Evolutionary conservation across 2,329 filamentous ascomycete genomes (phyloP), one percentile per base, ranked within the genome.

Genomic region (Scedosporium apiospermum): DNA sequence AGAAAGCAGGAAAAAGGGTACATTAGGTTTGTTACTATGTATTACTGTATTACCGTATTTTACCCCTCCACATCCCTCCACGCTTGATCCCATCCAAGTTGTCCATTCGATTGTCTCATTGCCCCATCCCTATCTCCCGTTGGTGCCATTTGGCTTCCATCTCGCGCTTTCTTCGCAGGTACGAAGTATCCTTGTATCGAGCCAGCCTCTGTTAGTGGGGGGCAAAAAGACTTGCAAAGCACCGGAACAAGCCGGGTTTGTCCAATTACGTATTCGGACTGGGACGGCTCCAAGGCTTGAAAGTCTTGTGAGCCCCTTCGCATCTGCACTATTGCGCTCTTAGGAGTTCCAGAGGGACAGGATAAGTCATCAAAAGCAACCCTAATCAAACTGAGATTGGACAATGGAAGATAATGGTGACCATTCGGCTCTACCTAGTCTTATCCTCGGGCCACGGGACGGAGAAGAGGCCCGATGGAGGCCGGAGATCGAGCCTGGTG

Each of bases 371-470:
- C 23, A 23, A 55, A 27, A 23, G 51, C 21, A 55, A 27, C 51
- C 51, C 23, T 14, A 14, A 55, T 14, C 18, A 18, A 55, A 23
- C 6, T 26, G 3, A 27, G 34, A 38, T 38, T 38, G 34, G 30
- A 9, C 6, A 9, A 34, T 34, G 30, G 30, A 10, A 26, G n/a
- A 26, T 12, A 53, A 53, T 58, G 26, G 12, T 26, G 16, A 58
- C 5, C 9, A 41, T 27, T 61, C 60, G 60, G 60, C 26, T 55
- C 49, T 57, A 55, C 34, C 21, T 21, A 16, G 2, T 38, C 16
- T 41, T 61, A 61, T 44, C 60, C 60, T 61, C 60, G 60, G 60
- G 34, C 60, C 60, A 61, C 59, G 59, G 58, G 21, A 61, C 42
- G 59, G 30, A 30, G 42, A 51, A 27, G 27, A 55, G 18, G 26